phyloP scores from a whole-genome alignment of 176 grass and related monocot genomes.

The maize (Zea mays) region DNA sequence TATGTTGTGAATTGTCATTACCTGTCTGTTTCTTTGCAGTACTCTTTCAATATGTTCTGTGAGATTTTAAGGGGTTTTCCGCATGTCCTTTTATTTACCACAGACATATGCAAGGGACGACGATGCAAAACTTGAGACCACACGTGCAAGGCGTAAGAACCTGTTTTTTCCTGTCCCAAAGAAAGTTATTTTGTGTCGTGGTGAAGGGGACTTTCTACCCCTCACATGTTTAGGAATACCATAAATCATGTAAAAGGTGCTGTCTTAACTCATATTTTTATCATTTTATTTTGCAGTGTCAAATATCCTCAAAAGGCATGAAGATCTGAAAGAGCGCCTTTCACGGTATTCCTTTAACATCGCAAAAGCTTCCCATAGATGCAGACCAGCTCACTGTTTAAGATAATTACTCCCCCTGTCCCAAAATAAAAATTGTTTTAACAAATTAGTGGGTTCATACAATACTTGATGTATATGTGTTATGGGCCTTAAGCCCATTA shows the following conservation, averaged over 20 bases:
- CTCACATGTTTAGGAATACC: constrained; percentile 8
- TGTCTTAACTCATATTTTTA: background rate
- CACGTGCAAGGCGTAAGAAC: constrained; percentile 53
- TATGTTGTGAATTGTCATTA: background rate
- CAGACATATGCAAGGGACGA: constrained; percentile 68
- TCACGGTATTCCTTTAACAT: constrained; percentile 51
- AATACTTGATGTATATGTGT: too few species aligned
- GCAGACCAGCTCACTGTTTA: background rate
- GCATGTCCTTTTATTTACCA: background rate
- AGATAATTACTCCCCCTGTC: background rate
- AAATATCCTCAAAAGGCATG: constrained; percentile 64
- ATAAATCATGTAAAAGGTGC: constrained; percentile 14
- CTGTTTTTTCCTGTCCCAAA: background rate
- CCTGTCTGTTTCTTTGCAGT: background rate
- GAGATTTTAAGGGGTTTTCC: background rate
- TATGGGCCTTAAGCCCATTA: too few species aligned
- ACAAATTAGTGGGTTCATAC: too few species aligned
- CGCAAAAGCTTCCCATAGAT: background rate
- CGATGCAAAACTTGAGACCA: constrained; percentile 60
- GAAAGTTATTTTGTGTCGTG: constrained; percentile 8
- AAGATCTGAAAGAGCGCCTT: constrained; percentile 69
- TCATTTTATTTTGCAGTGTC: constrained; percentile 49
- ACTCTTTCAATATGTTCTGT: background rate
- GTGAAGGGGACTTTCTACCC: background rate
- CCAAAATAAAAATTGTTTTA: too few species aligned